A percentile compares a stretch with the other conserved stretches of the same genome.
Conservation (phyloP, 129 eudicot genomes). For the Lonicera japonica region DNA sequence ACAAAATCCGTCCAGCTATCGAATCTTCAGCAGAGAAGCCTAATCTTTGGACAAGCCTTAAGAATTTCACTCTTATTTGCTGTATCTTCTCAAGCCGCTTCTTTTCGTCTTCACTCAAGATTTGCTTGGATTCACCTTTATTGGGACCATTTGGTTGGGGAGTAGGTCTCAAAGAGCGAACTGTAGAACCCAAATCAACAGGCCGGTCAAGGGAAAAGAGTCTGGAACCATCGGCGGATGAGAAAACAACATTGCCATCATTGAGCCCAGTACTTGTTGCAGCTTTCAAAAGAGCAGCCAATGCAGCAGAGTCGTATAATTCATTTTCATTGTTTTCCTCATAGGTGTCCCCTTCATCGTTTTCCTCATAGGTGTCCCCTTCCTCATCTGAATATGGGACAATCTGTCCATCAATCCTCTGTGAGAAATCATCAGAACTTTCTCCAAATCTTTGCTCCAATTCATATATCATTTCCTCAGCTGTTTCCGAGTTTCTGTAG, state of each 20-base stretch:
- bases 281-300: constrained; percentile 19
- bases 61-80: constrained; percentile 33
- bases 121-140: constrained; percentile 16
- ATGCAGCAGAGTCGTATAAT: constrained; percentile 20
- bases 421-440: constrained; percentile 5
- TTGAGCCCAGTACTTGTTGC: constrained; percentile 7
- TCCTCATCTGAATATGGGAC: constrained; percentile 15
- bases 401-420: constrained; percentile 15
- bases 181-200: constrained; percentile 10
- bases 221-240: constrained; percentile 12
- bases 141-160: constrained; percentile 5
- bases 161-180: constrained; percentile 4
- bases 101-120: constrained; percentile 25
- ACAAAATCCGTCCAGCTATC: constrained; percentile 25
- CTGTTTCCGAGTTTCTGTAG: constrained; percentile 6
- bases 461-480: constrained; percentile 10
- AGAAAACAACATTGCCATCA: background rate
- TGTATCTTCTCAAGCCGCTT: constrained; percentile 34
- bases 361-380: constrained; percentile 6
- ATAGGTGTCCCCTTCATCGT: constrained; percentile 9
- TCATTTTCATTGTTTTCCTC: constrained; percentile 13
- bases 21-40: constrained; percentile 38
- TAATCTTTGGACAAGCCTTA: constrained; percentile 42
- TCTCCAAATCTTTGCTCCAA: constrained; percentile 16
- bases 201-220: constrained; percentile 8